Conservation (phyloP, 2,329 filamentous ascomycete genomes). For the Fusarium coicis region DNA sequence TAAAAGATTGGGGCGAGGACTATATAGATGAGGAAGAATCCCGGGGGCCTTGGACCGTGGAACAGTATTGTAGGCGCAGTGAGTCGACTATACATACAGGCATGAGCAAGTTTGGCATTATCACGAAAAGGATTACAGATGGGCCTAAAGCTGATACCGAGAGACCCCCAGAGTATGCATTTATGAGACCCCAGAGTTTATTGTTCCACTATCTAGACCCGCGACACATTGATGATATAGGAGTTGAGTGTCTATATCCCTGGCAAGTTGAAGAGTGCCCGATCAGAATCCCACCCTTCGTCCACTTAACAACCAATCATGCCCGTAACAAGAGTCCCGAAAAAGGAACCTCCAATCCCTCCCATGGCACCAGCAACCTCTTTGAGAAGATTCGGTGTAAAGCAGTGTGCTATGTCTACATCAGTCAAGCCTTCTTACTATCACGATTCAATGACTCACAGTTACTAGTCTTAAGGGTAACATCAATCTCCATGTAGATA, state of each 20-base stretch:
- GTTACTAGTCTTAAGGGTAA: not conserved
- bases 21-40: accelerated
- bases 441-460: not conserved
- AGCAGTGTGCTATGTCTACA: not conserved
- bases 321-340: accelerated
- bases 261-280: not conserved
- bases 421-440: not conserved
- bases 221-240: accelerated
- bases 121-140: not conserved
- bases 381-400: not conserved
- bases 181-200: not conserved
- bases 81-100: not conserved
- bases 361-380: not conserved
- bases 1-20: not conserved
- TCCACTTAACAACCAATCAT: not conserved
- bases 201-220: not conserved
- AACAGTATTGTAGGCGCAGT: accelerated
- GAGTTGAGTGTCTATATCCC: not conserved
- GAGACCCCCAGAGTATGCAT: accelerated
- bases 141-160: accelerated
- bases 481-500: not conserved
- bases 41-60: not conserved
- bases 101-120: not conserved
- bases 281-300: accelerated
- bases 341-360: not conserved